Evolutionary conservation across 495 filamentous ascomycete genomes (phyloP), one percentile per base, ranked within the genome.

Genomic region (Xanthoparmelia taractica): DNA sequence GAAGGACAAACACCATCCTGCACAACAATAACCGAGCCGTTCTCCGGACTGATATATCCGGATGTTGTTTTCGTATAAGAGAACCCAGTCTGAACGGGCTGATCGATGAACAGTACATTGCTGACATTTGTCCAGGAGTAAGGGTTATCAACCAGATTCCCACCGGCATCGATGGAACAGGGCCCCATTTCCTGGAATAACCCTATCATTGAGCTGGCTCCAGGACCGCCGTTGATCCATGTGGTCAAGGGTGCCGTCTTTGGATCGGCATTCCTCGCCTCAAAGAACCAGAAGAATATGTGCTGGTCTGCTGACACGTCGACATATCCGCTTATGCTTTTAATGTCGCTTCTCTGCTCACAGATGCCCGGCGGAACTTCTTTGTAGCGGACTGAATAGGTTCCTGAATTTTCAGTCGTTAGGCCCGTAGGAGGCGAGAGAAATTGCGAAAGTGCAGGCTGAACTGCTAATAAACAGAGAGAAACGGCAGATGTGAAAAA

Each of bases 181-280:
- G 85, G 85, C 0, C 84, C 85, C 67, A 84, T 82, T 68, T 87
- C 84, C 64, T 83, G 73, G 66, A 89, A 79, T 12, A 87, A 71
- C 18, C 84, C 85, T 61, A 85, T 82, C 78, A 87, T 81, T 1
- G 78, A 80, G 4, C 78, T 80, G 48, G 76, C 80, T 20, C 84
- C 85, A 0, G 84, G 84, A 0, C 85, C 85, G 66, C 77, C 73
- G 63, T 83, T 80, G 72, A 79, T 82, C 80, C 80, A 83, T 38
- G 80, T 78, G 33, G 79, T 73, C 12, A 83, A 63, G 0, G 80
- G 80, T 4, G 80, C 80, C 62, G 78, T 81, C 29, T 69, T 69
- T 1, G 80, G 80, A 63, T 81, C 76, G 13, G 33, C 31, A 45
- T 78, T 73, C 4, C 79, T 69, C 34, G 79, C 71, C 63, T 81